Evolutionary conservation across 2,329 filamentous ascomycete genomes (phyloP).

Genomic region (Basipetospora chlamydospora): DNA sequence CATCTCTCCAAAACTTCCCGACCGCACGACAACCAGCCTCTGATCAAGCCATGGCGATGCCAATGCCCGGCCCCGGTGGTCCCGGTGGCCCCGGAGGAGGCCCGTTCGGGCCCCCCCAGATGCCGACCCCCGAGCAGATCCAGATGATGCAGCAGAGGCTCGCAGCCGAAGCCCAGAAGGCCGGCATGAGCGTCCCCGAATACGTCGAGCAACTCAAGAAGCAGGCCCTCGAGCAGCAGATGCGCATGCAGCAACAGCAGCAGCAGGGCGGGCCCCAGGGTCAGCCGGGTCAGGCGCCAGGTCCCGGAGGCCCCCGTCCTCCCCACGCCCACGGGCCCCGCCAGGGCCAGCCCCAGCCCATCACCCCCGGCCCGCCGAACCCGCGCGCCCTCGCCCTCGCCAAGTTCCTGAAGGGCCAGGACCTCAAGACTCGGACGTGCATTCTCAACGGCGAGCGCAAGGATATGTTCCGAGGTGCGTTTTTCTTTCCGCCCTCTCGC

Average conservation of each 20-base stretch:
- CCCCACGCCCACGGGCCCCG: conserved; percentile 15
- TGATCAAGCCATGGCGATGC: conserved; percentile 6
- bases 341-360: conserved; percentile 46
- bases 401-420: conserved; percentile 69
- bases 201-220: conserved; percentile 59
- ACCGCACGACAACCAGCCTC: too few species aligned
- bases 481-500: not conserved
- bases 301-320: conserved; percentile 10
- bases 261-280: conserved; percentile 14
- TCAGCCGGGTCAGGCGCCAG: conserved; percentile 15
- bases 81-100: conserved; percentile 6
- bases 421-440: conserved; percentile 78
- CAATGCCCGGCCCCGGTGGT: conserved; percentile 12
- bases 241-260: conserved; percentile 27
- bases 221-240: conserved; percentile 38
- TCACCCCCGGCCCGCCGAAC: conserved; percentile 67
- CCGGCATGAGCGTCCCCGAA: conserved; percentile 71
- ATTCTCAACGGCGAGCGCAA: conserved; percentile 94
- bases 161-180: conserved; percentile 66
- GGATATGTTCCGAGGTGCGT: conserved; percentile 86
- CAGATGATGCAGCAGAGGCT: conserved; percentile 71
- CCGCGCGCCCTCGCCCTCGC: conserved; percentile 81
- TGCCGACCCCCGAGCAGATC: conserved; percentile 72
- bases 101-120: conserved; percentile 22
- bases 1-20: too few species aligned